Evolutionary conservation across 2,329 filamentous ascomycete species (phyloP).

Genomic region (Aureobasidium sp.): DNA sequence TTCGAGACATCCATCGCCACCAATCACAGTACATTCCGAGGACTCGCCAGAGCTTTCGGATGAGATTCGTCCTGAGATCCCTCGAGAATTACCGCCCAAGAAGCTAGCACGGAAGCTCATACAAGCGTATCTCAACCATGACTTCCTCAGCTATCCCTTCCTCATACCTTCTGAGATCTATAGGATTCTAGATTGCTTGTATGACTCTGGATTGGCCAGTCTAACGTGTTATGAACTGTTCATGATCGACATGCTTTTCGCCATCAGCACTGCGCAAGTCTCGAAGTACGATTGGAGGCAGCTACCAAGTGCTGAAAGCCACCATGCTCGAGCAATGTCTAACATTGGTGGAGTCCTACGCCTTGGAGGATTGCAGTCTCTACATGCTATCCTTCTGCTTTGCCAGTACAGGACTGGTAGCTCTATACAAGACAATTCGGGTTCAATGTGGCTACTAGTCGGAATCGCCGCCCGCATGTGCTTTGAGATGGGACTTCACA

Average conservation of each 20-base stretch:
- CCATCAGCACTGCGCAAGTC: slow-evolving; percentile 38
- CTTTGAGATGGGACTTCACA: slow-evolving; percentile 50
- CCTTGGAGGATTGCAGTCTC: slow-evolving; percentile 30
- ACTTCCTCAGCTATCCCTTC: slow-evolving; percentile 40
- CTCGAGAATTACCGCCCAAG: slow-evolving; percentile 29
- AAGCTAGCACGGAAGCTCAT: slow-evolving; percentile 33
- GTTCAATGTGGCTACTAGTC: slow-evolving; percentile 40
- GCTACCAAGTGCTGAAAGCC: slow-evolving; percentile 37
- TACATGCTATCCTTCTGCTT: slow-evolving; percentile 39
- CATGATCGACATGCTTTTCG: slow-evolving; percentile 39
- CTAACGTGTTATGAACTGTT: slow-evolving; percentile 31
- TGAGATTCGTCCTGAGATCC: slow-evolving; percentile 10
- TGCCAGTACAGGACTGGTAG: slow-evolving; percentile 40
- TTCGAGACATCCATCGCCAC: slow-evolving; percentile 14
- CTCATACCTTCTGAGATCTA: slow-evolving; percentile 29
- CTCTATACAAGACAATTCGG: slow-evolving; percentile 28
- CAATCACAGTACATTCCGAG: neutral
- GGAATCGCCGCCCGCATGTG: slow-evolving; percentile 38
- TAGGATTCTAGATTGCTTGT: slow-evolving; percentile 26
- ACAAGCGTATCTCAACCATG: slow-evolving; percentile 38
- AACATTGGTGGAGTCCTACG: slow-evolving; percentile 34
- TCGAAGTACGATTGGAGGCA: slow-evolving; percentile 41
- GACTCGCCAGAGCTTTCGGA: slow-evolving; percentile 3
- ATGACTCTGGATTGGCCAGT: slow-evolving; percentile 25
- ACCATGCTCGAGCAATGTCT: slow-evolving; percentile 35